phyloP scores from a whole-genome alignment of 352 stramenopile genomes.

The Nothophytophthora sp. region DNA sequence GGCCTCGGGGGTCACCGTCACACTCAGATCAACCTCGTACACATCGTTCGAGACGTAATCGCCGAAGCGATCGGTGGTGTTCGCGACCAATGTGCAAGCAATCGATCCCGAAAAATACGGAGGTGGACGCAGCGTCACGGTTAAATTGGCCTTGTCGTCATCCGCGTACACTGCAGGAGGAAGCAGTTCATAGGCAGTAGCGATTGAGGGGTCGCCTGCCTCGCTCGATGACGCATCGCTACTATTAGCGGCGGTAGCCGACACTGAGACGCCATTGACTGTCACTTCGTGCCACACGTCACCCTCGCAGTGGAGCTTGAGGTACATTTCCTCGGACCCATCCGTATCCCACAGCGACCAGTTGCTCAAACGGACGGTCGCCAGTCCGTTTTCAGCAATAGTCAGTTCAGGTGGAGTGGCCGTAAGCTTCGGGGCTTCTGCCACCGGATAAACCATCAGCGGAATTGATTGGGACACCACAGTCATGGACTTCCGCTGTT shows the following conservation, averaged over 20 bases:
- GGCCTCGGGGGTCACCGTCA: constrained; percentile 19
- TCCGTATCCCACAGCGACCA: constrained; percentile 14
- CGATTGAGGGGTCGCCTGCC: neutral
- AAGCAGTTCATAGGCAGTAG: constrained; percentile 3
- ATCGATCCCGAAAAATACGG: constrained; percentile 34
- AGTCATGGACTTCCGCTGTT: constrained; percentile 12
- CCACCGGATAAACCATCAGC: constrained; percentile 13
- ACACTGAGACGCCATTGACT: neutral
- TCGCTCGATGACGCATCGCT: neutral
- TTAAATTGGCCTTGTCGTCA: constrained; percentile 4
- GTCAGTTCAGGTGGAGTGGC: neutral
- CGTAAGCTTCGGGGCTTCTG: constrained; percentile 6
- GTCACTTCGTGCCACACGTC: constrained; percentile 5
- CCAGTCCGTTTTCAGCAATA: constrained; percentile 7
- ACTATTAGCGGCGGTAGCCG: neutral
- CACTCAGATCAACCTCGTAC: constrained; percentile 14
- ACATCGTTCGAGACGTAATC: constrained; percentile 12
- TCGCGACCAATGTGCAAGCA: constrained; percentile 16
- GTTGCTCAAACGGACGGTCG: constrained; percentile 7
- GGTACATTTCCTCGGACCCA: constrained; percentile 20
- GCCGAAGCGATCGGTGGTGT: constrained; percentile 20
- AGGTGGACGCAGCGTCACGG: constrained; percentile 19
- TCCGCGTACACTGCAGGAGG: constrained; percentile 4
- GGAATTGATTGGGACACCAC: constrained; percentile 2
- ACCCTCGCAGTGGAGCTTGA: constrained; percentile 7